phyloP scores from a whole-genome alignment of 441 rosid species.

The Brassica hybrid region DNA sequence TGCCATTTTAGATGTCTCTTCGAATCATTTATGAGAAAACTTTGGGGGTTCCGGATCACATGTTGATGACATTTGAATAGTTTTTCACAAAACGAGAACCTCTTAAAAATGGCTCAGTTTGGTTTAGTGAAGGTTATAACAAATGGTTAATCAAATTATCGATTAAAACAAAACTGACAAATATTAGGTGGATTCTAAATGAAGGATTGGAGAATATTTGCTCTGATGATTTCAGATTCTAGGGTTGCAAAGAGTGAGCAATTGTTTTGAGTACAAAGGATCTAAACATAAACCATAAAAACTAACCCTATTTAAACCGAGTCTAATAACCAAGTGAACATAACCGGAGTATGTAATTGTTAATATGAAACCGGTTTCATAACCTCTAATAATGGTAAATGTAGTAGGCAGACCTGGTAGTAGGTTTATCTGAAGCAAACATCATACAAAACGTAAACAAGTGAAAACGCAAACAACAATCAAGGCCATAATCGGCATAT shows the following conservation, averaged over 20 bases:
- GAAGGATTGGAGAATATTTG: neutral
- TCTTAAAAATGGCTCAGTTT: neutral
- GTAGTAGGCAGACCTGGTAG: neutral
- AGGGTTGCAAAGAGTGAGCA: neutral
- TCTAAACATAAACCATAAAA: neutral
- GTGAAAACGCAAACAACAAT: no score
- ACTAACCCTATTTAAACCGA: neutral
- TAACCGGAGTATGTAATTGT: neutral
- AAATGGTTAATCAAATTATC: neutral
- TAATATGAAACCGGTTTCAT: neutral
- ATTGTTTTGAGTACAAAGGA: neutral
- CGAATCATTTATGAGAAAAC: no score
- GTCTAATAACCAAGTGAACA: neutral
- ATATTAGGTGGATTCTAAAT: no score
- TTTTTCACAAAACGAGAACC: neutral
- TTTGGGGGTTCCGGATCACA: no score
- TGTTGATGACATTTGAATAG: no score
- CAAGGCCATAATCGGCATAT: neutral
- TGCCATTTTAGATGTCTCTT: neutral
- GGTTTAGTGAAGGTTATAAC: neutral
- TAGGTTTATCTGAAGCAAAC: neutral
- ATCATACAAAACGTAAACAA: neutral
- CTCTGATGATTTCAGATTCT: neutral
- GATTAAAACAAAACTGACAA: no score
- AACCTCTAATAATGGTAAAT: neutral